Base-by-base conservation (phyloP, 306 rosid species). In the Cucurbita ficifolia region DNA sequence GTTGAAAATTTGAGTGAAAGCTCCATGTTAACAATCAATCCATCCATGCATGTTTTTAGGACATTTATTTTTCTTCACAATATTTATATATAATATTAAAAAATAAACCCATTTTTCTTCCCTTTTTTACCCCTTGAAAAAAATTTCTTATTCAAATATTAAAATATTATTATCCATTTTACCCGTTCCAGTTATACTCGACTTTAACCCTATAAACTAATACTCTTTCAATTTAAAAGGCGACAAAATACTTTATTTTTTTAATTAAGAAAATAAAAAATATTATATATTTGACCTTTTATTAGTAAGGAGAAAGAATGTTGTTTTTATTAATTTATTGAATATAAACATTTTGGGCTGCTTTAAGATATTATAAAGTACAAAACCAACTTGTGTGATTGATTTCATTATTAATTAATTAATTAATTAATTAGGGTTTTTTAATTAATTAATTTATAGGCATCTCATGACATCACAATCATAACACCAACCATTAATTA, bases 41-140 rank as follows among this genome's bases (percentile, higher is more conserved):
- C 48, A 64, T 65, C 73, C 42, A 69, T 69, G 73, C 73, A 69
- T 69, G 57, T 69, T 69, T 68, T 68, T 68, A 68, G 57, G 57
- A 21, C 13, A 42, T 43, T 5, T 9, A 4, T 4, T 45, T 13
- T 49, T 49, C 8, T 13, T 8, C 21, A 68, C 55, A 68, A 45
- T 68, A 12, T 8, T 67, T 13, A 68, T 68, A 68, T 68, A 21
- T 29, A 46, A 42, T 0, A 21, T 40, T 53, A 19, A 65, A 53
- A 67, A 67, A 43, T 8, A 33, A 48, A 22, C 17, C 22, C 10
- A 14, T 35, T 60, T 52, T 16, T 60, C 13, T 42, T 39, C 40
- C 63, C 29, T 43, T 65, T 36, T 43, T 64, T 19, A 0, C 35
- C 51, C 33, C 51, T 10, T 19, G 29, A 5, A 64, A 64, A 5